These are phyloP conservation scores for Hericium coralloides DNA, from an alignment of 768 basidiomycete genomes.

Conservation along the genomic window DNA sequence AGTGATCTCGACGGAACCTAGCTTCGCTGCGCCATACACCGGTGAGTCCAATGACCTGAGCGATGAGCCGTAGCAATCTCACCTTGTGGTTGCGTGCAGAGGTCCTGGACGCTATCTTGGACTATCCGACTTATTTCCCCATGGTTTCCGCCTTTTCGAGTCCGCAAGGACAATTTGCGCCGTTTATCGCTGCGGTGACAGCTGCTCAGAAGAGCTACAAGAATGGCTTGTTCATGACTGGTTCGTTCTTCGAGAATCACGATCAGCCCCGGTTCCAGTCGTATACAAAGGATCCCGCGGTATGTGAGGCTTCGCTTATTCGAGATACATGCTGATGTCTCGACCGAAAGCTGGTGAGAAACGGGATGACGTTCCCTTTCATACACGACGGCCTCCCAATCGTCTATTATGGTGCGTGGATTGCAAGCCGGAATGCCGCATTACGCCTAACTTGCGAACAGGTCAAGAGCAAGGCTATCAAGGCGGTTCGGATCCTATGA, in stretches of 20 bases:
- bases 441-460: conserved; percentile 5
- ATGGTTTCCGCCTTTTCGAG: conserved; percentile 32
- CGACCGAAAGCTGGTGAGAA: conserved; percentile 28
- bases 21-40: conserved; percentile 32
- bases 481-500: conserved; percentile 35
- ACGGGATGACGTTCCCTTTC: conserved; percentile 43
- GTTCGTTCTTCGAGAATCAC: conserved; percentile 46
- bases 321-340: background rate
- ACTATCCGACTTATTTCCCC: conserved; percentile 41
- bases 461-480: conserved; percentile 43
- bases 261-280: conserved; percentile 42
- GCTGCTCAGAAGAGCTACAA: conserved; percentile 29
- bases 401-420: conserved; percentile 35
- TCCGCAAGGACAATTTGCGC: conserved; percentile 24
- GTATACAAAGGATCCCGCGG: conserved; percentile 31
- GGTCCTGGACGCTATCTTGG: conserved; percentile 35
- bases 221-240: conserved; percentile 31
- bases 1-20: conserved; percentile 34
- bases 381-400: conserved; percentile 43
- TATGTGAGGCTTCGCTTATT: conserved; percentile 16
- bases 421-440: background rate
- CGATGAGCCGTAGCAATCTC: background rate
- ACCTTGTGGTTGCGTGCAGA: conserved; percentile 17
- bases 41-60: conserved; percentile 19
- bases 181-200: conserved; percentile 20